A percentile compares a stretch with the other conserved stretches of the same genome.
phyloP scores from a whole-genome alignment of 2,329 filamentous ascomycete genomes.

The Verticillium alfalfae region DNA sequence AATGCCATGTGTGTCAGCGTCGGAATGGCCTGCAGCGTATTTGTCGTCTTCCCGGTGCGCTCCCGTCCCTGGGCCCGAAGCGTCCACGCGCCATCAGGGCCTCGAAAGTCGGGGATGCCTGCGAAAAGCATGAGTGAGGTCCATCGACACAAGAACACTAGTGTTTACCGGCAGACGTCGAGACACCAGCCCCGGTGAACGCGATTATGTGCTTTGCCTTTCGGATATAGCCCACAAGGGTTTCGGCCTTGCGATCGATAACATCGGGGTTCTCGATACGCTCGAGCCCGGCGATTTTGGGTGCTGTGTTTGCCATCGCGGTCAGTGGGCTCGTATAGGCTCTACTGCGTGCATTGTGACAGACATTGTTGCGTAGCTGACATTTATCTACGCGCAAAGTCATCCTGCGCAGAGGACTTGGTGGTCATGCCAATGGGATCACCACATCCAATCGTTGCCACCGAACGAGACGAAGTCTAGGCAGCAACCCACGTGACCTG shows the following conservation, averaged over 20 bases:
- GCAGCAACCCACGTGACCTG: background rate
- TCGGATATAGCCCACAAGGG: slow-evolving; percentile 28
- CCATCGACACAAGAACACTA: background rate
- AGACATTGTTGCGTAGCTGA: background rate
- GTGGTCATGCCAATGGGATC: background rate
- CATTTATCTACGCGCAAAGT: no score
- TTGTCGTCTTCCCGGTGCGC: slow-evolving; percentile 21
- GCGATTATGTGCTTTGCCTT: slow-evolving; percentile 38
- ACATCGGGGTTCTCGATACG: background rate
- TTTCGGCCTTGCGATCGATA: slow-evolving; percentile 26
- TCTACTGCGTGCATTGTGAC: no score
- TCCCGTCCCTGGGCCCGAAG: slow-evolving; percentile 33
- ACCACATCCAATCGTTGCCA: background rate
- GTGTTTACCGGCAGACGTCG: slow-evolving; percentile 34
- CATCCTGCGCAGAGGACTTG: background rate
- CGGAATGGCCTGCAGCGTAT: slow-evolving; percentile 36
- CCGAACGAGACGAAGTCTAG: background rate
- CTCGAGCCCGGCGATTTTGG: slow-evolving; percentile 7
- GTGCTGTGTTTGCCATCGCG: slow-evolving; percentile 6
- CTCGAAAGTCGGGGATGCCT: slow-evolving; percentile 44
- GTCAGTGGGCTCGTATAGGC: no score
- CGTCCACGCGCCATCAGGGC: slow-evolving; percentile 39
- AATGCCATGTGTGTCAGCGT: slow-evolving; percentile 41
- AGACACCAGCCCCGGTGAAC: slow-evolving; percentile 41
- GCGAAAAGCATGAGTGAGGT: background rate